Percentiles rank a stretch among this genome's conserved stretches.
Evolutionary conservation across 2,329 filamentous ascomycete species (phyloP).

Genomic region (Aspergillus sp.): DNA sequence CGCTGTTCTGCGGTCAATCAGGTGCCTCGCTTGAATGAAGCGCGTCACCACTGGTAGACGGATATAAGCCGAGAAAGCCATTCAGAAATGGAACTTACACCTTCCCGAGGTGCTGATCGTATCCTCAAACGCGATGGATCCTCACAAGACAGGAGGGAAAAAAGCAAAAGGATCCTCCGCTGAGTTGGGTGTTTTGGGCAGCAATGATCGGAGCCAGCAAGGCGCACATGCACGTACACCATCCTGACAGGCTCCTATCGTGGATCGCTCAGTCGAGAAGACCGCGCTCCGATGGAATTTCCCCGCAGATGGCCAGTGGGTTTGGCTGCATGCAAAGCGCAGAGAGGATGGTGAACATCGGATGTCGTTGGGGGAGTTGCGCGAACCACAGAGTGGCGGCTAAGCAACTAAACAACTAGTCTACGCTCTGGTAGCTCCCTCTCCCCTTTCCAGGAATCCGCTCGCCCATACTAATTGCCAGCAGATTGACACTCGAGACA

Average conservation of each 20-base stretch:
- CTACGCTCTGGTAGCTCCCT: background rate
- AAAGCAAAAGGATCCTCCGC: constrained; percentile 10
- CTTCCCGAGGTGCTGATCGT: constrained; percentile 17
- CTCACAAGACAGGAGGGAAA: background rate
- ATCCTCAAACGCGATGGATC: constrained; percentile 15
- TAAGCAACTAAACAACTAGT: background rate
- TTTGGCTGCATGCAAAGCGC: constrained; percentile 2
- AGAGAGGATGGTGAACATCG: background rate
- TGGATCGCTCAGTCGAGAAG: too few relatives aligned
- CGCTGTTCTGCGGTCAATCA: background rate
- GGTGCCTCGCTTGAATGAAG: background rate
- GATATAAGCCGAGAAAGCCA: constrained; percentile 12
- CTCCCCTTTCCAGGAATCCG: background rate
- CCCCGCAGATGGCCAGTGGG: constrained; percentile 5
- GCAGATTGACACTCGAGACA: too few relatives aligned
- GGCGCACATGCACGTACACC: constrained; percentile 13
- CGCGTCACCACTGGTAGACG: constrained; percentile 13
- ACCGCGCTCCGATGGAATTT: background rate
- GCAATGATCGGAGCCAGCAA: constrained; percentile 19
- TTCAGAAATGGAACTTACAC: constrained; percentile 13
- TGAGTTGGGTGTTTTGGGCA: constrained; percentile 21
- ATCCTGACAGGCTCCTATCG: constrained; percentile 5
- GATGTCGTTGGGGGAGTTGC: background rate
- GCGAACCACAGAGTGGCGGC: background rate
- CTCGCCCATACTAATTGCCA: background rate